Base-by-base conservation (phyloP, 768 basidiomycete genomes). In the Lentinula guzmanii region DNA sequence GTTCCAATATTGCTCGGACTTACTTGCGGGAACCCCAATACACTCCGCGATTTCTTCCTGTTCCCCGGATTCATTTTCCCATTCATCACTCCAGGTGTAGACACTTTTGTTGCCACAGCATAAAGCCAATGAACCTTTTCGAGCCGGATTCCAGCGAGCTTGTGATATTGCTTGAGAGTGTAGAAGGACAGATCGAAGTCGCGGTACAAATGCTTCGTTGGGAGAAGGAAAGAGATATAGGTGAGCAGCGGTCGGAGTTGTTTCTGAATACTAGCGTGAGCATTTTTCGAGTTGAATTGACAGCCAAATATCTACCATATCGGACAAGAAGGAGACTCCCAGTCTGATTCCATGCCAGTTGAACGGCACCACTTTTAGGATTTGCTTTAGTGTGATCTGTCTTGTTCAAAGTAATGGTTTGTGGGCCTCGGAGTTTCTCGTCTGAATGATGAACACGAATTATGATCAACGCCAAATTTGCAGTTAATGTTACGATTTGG, bases 21-120 rank as follows among this genome's bases (percentile, higher is more conserved):
- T 69, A 90, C 91, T 84, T n/a, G 89, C 83, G 37, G 95, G 95
- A 4, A 97, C 84, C 6, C 91, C 91, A 37, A 95, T 84, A 66
- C 93, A 95, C 71, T 96, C 95, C 2, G 93, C 92, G 74, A 93
- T 88, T 68, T 93, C 93, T 68, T 85, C 86, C 48, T 82, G 81
- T 18, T 75, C 76, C 4, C 79, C 82, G 5, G 72, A 77, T 50
- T 85, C 85, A 33, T 78, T 80, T 15, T 85, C 73, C 89, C 89
- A 91, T 67, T 93, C 91, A 63, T 91, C 90, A 64, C 87, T 91
- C 91, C 91, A 94, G 7, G 80, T 83, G 70, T 89, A 91, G 24
- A 91, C 69, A 58, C 87, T 85, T 60, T 82, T 81, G 53, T 73
- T 80, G 10, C 86, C 87, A 65, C 86, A 90, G 64, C 89, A 88